Evolutionary conservation across 2,329 filamentous ascomycete species (phyloP), one percentile per base, ranked within the genome.

Genomic region (Lachnellula occidentalis): DNA sequence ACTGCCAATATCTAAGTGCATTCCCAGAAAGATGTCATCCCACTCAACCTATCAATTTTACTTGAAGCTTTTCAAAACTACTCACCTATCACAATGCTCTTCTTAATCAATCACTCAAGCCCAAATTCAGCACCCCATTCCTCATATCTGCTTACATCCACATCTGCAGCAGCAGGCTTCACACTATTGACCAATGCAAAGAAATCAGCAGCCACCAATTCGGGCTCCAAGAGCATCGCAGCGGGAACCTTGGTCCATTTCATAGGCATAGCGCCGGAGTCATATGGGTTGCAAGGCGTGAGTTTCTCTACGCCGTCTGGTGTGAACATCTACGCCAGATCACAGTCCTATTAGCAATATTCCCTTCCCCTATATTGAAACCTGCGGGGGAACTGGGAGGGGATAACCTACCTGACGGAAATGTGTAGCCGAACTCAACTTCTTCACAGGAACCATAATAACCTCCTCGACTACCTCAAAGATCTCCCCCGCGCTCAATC

Each of bases 381-480:
- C 3, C 5, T 5, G 27, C 7, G 27, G 8, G 15, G 8, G 15
- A 21, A 37, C 19, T 27, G 14, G 8, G 17, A 14, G 17, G 8
- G 19, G 17, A 7, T 4, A 4, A 37, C 19, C 11, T 46, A 53
- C 50, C 22, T 53, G 48, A 7, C 39, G 41, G 31, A 51, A 56
- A 39, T 51, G 27, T 41, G 49, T 50, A 11, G 46, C 48, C 8
- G 50, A 50, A 7, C 34, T 50, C 5, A 50, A 24, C 45, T 50
- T 53, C 50, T 56, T 56, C 5, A 53, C 46, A n/a, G 54, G 54
- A n/a, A 47, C 31, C 43, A 50, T 53, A 9, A 53, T 24, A 34
- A 43, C 50, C 11, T 56, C 54, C n/a, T 56, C 45, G n/a, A 53
- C 45, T 1, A 46, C 46, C 39, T 24, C 48, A 4, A 39, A 39